Percentiles rank a stretch among this genome's conserved stretches.
Evolutionary conservation across 768 basidiomycete genomes (phyloP).

Genomic region (Rickenella mellea): DNA sequence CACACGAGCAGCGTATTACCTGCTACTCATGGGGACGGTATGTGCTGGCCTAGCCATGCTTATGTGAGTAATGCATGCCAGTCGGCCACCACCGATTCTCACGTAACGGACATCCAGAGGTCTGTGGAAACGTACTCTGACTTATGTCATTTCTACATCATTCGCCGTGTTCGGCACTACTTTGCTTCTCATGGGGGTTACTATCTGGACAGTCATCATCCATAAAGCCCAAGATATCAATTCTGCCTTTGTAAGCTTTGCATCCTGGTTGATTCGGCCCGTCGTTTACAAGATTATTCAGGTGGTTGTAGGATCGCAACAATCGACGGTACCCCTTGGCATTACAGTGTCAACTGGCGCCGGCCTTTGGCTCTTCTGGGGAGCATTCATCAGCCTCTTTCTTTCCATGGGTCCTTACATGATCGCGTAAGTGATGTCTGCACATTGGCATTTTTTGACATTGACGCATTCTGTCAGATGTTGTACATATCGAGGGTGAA

Average conservation of each 20-base stretch:
- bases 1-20: conserved; percentile 66
- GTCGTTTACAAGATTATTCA: neutral
- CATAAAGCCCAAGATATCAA: conserved; percentile 57
- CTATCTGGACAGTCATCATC: conserved; percentile 72
- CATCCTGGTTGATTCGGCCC: neutral
- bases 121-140: conserved; percentile 48
- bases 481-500: conserved; percentile 76
- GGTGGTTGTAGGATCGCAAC: conserved; percentile 2
- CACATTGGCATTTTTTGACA: neutral
- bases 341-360: conserved; percentile 53
- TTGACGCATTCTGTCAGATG: conserved; percentile 41
- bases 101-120: conserved; percentile 36
- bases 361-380: conserved; percentile 65
- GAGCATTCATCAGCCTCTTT: conserved; percentile 57
- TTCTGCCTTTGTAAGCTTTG: conserved; percentile 28
- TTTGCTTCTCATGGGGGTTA: conserved; percentile 57
- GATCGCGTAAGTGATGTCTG: conserved; percentile 46
- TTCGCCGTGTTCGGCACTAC: conserved; percentile 52
- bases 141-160: conserved; percentile 59
- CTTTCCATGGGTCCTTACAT: conserved; percentile 66
- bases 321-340: conserved; percentile 37
- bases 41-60: conserved; percentile 55
- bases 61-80: conserved; percentile 36
- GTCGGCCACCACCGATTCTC: conserved; percentile 5
- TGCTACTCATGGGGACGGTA: conserved; percentile 64